Base-by-base conservation (phyloP, 2,329 filamentous ascomycete species). In the Penicillium sp. region DNA sequence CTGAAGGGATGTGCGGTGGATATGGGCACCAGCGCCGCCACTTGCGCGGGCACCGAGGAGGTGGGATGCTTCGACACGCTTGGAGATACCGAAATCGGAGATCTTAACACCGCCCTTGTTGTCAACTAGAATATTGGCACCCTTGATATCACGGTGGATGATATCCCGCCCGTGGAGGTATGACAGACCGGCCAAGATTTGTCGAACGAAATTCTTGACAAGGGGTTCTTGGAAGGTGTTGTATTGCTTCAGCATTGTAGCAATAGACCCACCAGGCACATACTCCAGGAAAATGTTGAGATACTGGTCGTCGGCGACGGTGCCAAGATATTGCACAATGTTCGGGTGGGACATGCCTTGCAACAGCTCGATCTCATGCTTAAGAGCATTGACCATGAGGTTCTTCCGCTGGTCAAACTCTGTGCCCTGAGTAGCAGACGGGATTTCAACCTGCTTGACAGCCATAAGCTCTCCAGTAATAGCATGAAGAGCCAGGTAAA, bases 241-340 rank as follows among this genome's bases (percentile, higher is more conserved):
- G 68, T 98, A 98, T 59, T 94, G 95, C 74, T 96, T 93, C 57
- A 98, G 84, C 90, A 98, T 97, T 9, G 88, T 95, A 58, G 95
- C 93, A 24, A 98, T 94, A 12, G 91, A 97, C 40, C 93, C 93
- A 70, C 93, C 93, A 15, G 93, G 88, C 29, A 98, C 93, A 68
- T 98, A 98, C 71, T 98, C 93, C 65, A 98, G 83, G 82, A 98
- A 98, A 85, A 98, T 98, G 74, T 98, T 98, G 62, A 98, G 82
- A 67, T 91, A 85, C 48, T 90, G 85, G 17, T 88, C 82, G 54
- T 95, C 93, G 8, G 88, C 91, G 63, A 90, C 91, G 60, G 90
- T 96, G 53, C 93, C 93, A 7, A 98, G 82, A 66, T 98, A 98
- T 67, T 96, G 93, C 68, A 98, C 93, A 65, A 98, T 97, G 68